phyloP scores from a whole-genome alignment of 2,329 filamentous ascomycete species.

The Ophiocordyceps sinensis region DNA sequence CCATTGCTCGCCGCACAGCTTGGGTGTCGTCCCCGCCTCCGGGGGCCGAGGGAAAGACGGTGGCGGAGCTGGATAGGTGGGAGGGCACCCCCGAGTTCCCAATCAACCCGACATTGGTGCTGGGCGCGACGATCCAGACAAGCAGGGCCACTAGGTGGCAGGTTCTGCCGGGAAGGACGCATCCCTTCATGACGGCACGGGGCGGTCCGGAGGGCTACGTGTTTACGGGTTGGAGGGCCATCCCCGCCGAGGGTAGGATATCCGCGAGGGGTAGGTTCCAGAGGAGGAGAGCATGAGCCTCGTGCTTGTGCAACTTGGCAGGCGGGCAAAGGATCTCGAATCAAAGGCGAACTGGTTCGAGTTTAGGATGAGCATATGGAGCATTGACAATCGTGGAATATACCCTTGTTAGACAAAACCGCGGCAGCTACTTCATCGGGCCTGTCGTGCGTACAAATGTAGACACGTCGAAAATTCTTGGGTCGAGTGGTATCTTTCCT shows the following conservation, averaged over 20 bases:
- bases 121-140: constrained; percentile 70
- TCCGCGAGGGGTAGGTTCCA: constrained; percentile 72
- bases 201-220: constrained; percentile 86
- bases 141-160: constrained; percentile 72
- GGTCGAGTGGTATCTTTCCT: too few relatives aligned
- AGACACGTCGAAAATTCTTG: background rate
- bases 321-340: background rate
- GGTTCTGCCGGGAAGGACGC: constrained; percentile 79
- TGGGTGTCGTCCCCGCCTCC: constrained; percentile 45
- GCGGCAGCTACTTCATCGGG: background rate
- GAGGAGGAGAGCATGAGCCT: constrained; percentile 29
- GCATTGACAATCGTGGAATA: background rate
- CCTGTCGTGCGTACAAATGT: background rate
- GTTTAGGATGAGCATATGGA: background rate
- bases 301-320: background rate
- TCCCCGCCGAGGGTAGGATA: constrained; percentile 66
- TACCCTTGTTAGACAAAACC: background rate
- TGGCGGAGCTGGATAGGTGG: constrained; percentile 40
- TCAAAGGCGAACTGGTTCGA: background rate
- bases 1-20: constrained; percentile 61
- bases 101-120: constrained; percentile 69
- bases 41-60: constrained; percentile 27
- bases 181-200: constrained; percentile 80
- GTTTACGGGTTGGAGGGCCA: constrained; percentile 68
- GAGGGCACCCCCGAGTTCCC: constrained; percentile 62